Base-by-base conservation (phyloP, 345 rosid species). In the Euphorbia tirucalli region DNA sequence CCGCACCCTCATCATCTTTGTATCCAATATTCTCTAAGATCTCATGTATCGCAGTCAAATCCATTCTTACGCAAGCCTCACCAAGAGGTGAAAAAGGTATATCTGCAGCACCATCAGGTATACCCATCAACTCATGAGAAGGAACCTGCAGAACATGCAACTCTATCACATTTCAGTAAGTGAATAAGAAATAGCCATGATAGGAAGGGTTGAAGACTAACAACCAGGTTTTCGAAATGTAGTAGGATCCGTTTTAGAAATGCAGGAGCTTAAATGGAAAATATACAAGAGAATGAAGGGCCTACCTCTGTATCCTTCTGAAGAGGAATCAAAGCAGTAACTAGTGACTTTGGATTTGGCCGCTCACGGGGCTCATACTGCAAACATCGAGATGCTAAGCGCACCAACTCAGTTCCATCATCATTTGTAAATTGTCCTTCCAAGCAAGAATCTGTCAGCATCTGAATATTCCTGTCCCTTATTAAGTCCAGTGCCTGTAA, bases 401-500 rank as follows among this genome's bases (percentile, higher is more conserved):
- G 89, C 65, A 91, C 90, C 69, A 93, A 83, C 74, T 88, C 90
- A 11, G 86, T 92, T 19, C 88, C 89, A 72, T 91, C 97, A 72
- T 77, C 85, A 74, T 83, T 82, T 39, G 97, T 80, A 83, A 88
- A 77, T 73, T 91, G 92, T 70, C 97, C 97, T 76, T 90, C 91
- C 82, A 91, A 83, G 83, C 93, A 87, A 71, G 98, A 88, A 85
- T 93, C 98, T 7, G 88, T 87, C 61, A 90, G 87, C 82, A 84
- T 88, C 82, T 87, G 93, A 77, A 90, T 84, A 79, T 93, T 91
- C 82, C 87, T 82, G 82, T 88, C 94, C 70, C 93, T 82, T 79
- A 93, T 91, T 67, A 93, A 78, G 83, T 93, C 94, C 76, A 93
- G 89, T 66, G 98, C 97, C 97, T 94, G 83, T 62, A 71, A 68